These are phyloP conservation scores for Echinosophora koreensis DNA, from an alignment of 306 rosid genomes.

Conservation along the genomic window DNA sequence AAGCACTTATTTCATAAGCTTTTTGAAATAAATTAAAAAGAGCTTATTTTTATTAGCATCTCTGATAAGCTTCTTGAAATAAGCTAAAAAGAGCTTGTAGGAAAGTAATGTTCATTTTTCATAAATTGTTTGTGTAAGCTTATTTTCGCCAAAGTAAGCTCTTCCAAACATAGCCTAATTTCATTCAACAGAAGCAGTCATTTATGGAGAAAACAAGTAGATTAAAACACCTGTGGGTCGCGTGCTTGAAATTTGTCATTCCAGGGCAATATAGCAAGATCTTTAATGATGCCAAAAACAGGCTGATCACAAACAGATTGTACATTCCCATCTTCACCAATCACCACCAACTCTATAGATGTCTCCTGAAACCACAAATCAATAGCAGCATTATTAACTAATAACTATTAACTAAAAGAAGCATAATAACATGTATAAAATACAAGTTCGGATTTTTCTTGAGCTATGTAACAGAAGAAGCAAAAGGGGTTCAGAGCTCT, in stretches of 20 bases:
- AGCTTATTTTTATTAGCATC: no score
- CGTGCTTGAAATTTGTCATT: constrained; percentile 64
- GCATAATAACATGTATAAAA: neutral
- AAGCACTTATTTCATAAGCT: no score
- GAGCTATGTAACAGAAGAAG: neutral
- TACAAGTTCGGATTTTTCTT: neutral
- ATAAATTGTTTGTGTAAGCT: no score
- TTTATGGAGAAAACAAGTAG: constrained; percentile 5
- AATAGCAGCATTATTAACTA: constrained; percentile 15
- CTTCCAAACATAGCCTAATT: neutral
- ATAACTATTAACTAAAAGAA: neutral
- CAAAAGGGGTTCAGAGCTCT: neutral
- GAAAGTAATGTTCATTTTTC: no score
- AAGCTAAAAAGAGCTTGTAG: no score
- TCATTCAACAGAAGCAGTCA: constrained; percentile 3
- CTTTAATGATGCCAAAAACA: constrained; percentile 90
- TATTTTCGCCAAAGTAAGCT: no score
- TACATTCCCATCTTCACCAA: constrained; percentile 81
- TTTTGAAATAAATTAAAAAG: no score
- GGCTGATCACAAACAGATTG: constrained; percentile 92
- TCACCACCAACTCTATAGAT: constrained; percentile 82
- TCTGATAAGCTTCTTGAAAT: no score
- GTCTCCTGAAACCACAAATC: constrained; percentile 71
- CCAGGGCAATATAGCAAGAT: constrained; percentile 87
- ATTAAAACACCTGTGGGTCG: constrained; percentile 65